phyloP scores from a whole-genome alignment of 169 alveolate species.

The Cryptosporidium ubiquitum region DNA sequence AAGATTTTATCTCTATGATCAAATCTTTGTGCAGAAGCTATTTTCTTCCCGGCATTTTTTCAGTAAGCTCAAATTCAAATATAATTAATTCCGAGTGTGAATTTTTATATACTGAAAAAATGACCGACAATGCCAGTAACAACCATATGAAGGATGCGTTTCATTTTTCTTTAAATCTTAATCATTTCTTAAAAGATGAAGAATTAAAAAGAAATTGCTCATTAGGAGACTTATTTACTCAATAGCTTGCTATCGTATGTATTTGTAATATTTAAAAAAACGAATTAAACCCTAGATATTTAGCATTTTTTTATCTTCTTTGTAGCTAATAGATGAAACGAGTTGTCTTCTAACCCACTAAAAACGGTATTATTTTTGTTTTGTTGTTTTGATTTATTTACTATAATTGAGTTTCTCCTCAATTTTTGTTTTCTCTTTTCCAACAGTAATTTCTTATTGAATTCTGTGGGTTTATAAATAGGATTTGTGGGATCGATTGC shows the following conservation, averaged over 20 bases:
- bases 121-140: neutral
- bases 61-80: neutral
- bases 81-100: neutral
- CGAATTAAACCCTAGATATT: neutral
- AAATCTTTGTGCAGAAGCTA: neutral
- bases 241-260: neutral
- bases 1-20: conserved; percentile 2
- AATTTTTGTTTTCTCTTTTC: conserved; percentile 54
- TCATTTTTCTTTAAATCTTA: conserved; percentile 5
- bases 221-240: neutral
- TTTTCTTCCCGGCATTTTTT: neutral
- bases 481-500: conserved; percentile 91
- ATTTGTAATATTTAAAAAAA: neutral
- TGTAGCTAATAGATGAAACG: conserved; percentile 24
- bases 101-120: neutral
- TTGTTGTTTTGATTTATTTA: conserved; percentile 6
- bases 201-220: conserved; percentile 2
- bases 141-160: neutral
- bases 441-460: conserved; percentile 17
- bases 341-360: neutral
- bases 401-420: conserved; percentile 1
- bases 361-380: neutral
- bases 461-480: conserved; percentile 79
- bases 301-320: conserved; percentile 3
- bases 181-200: neutral